These are phyloP conservation scores for Excoecaria agallocha DNA, from an alignment of 345 rosid species.

Conservation along the genomic window DNA sequence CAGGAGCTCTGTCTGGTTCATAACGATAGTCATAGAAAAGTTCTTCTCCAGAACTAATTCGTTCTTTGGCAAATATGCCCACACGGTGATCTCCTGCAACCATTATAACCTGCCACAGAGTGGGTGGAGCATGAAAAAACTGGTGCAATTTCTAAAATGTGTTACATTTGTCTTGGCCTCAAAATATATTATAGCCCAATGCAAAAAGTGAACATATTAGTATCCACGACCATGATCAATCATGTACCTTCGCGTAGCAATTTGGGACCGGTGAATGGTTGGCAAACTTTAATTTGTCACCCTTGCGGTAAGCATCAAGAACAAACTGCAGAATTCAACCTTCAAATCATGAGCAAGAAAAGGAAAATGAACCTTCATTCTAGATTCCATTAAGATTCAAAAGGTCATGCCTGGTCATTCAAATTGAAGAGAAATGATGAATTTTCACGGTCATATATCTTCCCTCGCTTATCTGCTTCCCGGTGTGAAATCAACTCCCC, in stretches of 20 bases:
- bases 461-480: slow-evolving; percentile 99
- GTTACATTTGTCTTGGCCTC: neutral
- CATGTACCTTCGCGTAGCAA: slow-evolving; percentile 91
- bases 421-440: slow-evolving; percentile 96
- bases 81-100: slow-evolving; percentile 98
- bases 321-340: slow-evolving; percentile 68
- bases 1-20: slow-evolving; percentile 71
- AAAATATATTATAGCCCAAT: neutral
- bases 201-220: neutral
- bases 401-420: slow-evolving; percentile 78
- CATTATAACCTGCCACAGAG: slow-evolving; percentile 35
- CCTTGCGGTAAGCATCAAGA: slow-evolving; percentile 96
- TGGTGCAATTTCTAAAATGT: slow-evolving; percentile 69
- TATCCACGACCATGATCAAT: neutral
- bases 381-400: slow-evolving; percentile 1
- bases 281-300: slow-evolving; percentile 95
- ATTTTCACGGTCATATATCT: slow-evolving; percentile 97
- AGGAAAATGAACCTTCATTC: neutral
- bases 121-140: slow-evolving; percentile 16
- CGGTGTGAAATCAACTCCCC: slow-evolving; percentile 97
- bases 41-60: slow-evolving; percentile 86
- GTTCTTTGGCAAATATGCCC: slow-evolving; percentile 93
- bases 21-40: slow-evolving; percentile 51
- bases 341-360: slow-evolving; percentile 3
- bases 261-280: slow-evolving; percentile 98